These are phyloP conservation scores for Mortierella hygrophila DNA, from an alignment of 192 early-diverging fungal genomes.

Conservation along the genomic window DNA sequence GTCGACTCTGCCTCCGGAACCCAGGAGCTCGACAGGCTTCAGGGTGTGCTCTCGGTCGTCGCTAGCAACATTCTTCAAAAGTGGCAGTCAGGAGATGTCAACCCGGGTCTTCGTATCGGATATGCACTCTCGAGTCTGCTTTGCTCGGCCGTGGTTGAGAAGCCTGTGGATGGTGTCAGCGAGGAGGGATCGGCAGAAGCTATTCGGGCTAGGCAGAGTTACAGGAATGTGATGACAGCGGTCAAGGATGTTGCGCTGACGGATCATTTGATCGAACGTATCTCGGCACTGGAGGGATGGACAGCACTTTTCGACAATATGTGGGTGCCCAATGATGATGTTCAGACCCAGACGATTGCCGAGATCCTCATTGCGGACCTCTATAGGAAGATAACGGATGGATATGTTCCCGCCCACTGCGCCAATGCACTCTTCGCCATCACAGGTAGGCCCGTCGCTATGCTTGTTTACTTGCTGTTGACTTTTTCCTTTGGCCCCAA, in stretches of 20 bases:
- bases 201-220: constrained; percentile 49
- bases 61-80: constrained; percentile 50
- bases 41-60: constrained; percentile 36
- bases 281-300: constrained; percentile 59
- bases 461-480: constrained; percentile 1
- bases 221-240: constrained; percentile 61
- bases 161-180: constrained; percentile 13
- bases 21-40: constrained; percentile 36
- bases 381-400: constrained; percentile 49
- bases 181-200: constrained; percentile 18
- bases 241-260: constrained; percentile 64
- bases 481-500: neutral
- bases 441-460: constrained; percentile 38
- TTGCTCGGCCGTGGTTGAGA: constrained; percentile 31
- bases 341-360: constrained; percentile 22
- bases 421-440: constrained; percentile 58
- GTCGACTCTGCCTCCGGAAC: constrained; percentile 1
- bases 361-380: constrained; percentile 52
- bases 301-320: constrained; percentile 59
- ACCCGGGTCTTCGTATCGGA: constrained; percentile 65
- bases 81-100: constrained; percentile 64
- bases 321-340: constrained; percentile 38
- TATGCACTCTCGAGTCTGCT: constrained; percentile 57
- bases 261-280: constrained; percentile 64
- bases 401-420: constrained; percentile 50